phyloP scores from a whole-genome alignment of 257 asterid species.

The Petrea volubilis region DNA sequence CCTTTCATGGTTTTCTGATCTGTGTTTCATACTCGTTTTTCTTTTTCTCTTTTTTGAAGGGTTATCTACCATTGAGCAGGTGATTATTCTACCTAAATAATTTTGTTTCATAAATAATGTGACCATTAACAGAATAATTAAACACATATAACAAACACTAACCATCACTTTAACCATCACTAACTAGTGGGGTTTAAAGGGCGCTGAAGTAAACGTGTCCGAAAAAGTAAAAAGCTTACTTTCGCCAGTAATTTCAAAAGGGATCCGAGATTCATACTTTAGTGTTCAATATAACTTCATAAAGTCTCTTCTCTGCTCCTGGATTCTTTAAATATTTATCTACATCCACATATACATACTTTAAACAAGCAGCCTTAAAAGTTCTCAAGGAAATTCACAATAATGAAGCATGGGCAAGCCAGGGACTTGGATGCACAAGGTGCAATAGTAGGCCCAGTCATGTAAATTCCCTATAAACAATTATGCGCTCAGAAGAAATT shows the following conservation, averaged over 20 bases:
- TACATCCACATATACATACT: not conserved
- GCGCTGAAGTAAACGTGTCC: too few species aligned
- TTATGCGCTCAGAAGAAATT: not conserved
- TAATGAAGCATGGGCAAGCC: not conserved
- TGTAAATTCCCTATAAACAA: not conserved
- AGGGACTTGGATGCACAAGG: slow-evolving; percentile 18
- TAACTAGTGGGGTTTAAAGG: too few species aligned
- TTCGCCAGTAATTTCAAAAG: not conserved
- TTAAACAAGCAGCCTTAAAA: not conserved
- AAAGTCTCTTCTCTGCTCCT: not conserved
- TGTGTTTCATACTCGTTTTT: too few species aligned
- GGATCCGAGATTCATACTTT: not conserved
- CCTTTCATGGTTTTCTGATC: too few species aligned
- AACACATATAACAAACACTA: too few species aligned
- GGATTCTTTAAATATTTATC: not conserved
- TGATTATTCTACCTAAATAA: too few species aligned
- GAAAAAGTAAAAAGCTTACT: not conserved
- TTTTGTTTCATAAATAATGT: too few species aligned
- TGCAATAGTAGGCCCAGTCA: slow-evolving; percentile 1
- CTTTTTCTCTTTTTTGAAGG: too few species aligned
- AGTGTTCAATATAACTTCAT: not conserved
- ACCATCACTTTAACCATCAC: too few species aligned
- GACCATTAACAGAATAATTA: too few species aligned
- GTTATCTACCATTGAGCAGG: too few species aligned
- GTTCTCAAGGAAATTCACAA: not conserved